These are phyloP conservation scores for Chlorella variabilis DNA, from an alignment of 163 green algal species.

Conservation along the genomic window DNA sequence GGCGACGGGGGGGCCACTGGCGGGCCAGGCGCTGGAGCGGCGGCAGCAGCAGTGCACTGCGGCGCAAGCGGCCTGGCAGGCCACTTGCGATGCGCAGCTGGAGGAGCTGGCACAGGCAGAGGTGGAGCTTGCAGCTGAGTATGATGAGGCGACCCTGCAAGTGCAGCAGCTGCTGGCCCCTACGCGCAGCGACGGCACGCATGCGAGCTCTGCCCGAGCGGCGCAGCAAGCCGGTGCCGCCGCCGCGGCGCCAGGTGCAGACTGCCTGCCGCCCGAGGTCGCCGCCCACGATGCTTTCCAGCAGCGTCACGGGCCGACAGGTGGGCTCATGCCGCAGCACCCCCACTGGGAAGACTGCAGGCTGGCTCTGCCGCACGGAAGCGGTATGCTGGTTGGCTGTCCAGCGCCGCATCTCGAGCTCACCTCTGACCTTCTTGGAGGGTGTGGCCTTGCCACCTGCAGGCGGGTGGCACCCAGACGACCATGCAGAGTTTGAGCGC, in stretches of 20 bases:
- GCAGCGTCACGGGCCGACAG: constrained; percentile 38
- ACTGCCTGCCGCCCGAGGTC: constrained; percentile 51
- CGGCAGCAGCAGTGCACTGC: background rate
- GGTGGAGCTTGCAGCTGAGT: background rate
- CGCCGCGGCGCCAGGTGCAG: background rate
- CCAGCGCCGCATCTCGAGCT: too few relatives aligned
- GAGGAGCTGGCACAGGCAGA: background rate
- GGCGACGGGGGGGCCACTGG: background rate
- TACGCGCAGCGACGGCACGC: background rate
- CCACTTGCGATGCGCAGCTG: background rate
- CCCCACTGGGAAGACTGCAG: too few relatives aligned
- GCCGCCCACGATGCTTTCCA: constrained; percentile 55
- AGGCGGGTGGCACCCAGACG: constrained; percentile 65
- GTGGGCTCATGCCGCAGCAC: background rate
- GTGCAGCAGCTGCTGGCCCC: background rate
- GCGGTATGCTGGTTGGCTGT: too few relatives aligned
- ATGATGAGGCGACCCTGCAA: background rate
- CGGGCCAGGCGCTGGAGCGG: background rate
- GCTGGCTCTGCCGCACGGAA: too few relatives aligned
- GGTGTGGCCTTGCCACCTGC: too few relatives aligned
- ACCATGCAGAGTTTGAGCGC: constrained; percentile 60
- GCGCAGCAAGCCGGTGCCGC: too few relatives aligned
- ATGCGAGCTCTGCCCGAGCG: background rate
- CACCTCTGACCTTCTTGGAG: too few relatives aligned
- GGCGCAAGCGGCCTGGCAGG: background rate